A percentile compares a stretch with the other conserved stretches of the same genome.
These are phyloP conservation scores for Melanopsichium pennsylvanicum DNA, from an alignment of 1,284 basidiomycete species.

Conservation along the genomic window DNA sequence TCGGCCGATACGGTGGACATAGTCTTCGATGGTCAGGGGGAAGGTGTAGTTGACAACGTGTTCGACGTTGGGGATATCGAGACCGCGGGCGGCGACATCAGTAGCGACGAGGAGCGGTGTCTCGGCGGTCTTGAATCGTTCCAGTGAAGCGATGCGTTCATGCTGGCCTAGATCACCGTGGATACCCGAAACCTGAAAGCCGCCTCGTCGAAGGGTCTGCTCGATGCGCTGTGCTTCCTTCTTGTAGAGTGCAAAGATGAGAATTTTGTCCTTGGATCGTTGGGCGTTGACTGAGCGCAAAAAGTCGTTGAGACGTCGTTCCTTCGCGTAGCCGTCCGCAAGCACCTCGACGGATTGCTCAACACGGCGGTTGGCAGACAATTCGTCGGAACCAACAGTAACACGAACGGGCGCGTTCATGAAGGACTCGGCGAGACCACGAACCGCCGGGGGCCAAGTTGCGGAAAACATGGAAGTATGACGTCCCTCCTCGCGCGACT, in stretches of 20 bases:
- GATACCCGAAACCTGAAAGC: constrained; percentile 84
- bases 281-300: constrained; percentile 64
- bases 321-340: constrained; percentile 85
- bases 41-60: constrained; percentile 81
- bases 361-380: constrained; percentile 91
- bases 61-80: constrained; percentile 96
- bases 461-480: constrained; percentile 77
- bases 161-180: constrained; percentile 92
- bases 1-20: constrained; percentile 95
- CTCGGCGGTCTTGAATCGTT: constrained; percentile 85
- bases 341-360: constrained; percentile 84
- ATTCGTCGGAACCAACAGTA: constrained; percentile 93
- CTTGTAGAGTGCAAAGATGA: constrained; percentile 97
- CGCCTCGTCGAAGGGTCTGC: constrained; percentile 77
- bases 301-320: constrained; percentile 70
- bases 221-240: constrained; percentile 84
- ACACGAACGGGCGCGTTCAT: constrained; percentile 85
- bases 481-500: constrained; percentile 69
- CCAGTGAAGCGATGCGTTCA: constrained; percentile 84
- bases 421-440: constrained; percentile 89
- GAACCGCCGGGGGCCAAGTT: constrained; percentile 97
- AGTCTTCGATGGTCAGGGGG: constrained; percentile 78
- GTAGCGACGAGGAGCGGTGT: constrained; percentile 91
- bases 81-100: constrained; percentile 93
- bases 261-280: constrained; percentile 74